Evolutionary conservation across 1,284 basidiomycete species (phyloP).

Genomic region (Termitomyces sp.): DNA sequence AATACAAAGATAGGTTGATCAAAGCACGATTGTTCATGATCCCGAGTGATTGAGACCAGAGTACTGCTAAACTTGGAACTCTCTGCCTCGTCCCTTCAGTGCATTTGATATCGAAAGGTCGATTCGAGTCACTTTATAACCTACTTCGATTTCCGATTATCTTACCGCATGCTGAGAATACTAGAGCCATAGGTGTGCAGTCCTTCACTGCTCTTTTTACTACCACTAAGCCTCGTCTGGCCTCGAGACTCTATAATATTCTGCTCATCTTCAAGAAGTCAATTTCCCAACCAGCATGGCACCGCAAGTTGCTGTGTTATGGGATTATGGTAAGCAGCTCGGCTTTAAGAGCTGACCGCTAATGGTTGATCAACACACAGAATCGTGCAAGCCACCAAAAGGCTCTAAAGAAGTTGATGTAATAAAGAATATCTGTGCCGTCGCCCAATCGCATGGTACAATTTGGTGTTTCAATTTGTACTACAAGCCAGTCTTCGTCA

Average conservation of each 20-base stretch:
- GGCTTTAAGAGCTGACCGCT: neutral
- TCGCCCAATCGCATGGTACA: neutral
- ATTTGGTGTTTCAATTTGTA: conserved; percentile 8
- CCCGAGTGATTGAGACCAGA: conserved; percentile 4
- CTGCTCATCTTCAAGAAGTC: neutral
- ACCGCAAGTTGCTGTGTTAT: conserved; percentile 10
- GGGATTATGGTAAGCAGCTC: conserved; percentile 11
- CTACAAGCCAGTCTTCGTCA: neutral
- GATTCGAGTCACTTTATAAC: conserved; percentile 6
- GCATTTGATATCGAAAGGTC: conserved; percentile 1
- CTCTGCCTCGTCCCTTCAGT: neutral
- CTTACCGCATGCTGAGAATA: conserved; percentile 3
- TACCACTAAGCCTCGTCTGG: neutral
- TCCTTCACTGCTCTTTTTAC: neutral
- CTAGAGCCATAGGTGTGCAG: neutral
- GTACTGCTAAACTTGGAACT: conserved; percentile 3
- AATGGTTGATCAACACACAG: neutral
- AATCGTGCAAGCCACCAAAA: conserved; percentile 5
- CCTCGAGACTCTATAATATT: neutral
- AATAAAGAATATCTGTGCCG: neutral
- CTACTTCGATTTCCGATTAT: conserved; percentile 1
- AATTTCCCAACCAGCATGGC: neutral
- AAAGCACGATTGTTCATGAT: neutral
- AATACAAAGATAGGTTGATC: conserved; percentile 11
- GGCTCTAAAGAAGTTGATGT: neutral